Evolutionary conservation across 1,284 basidiomycete species (phyloP), one percentile per base, ranked within the genome.

Genomic region (Cystobasidium slooffiae): DNA sequence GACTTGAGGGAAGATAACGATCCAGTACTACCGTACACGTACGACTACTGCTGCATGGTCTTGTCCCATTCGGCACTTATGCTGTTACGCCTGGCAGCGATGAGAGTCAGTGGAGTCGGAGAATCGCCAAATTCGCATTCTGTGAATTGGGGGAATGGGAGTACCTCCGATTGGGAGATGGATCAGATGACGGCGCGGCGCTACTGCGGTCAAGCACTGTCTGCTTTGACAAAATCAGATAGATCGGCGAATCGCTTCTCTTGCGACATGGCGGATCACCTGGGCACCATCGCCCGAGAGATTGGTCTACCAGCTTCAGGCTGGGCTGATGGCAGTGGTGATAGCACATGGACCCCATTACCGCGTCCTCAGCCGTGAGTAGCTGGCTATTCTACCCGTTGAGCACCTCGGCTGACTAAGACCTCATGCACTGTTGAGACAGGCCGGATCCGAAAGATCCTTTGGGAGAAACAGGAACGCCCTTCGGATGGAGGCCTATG

Each of bases 121-220:
- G 59, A 61, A 44, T 61, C 59, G n/a, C 59, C 59, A 6, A 65
- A 51, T 22, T 51, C 46, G 10, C 44, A 65, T 49, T 14, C 63
- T 24, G 24, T 39, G 20, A 65, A 53, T 18, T 49, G 49, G 49
- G 44, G 44, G 16, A 24, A 10, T 14, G 43, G 39, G 20, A 39
- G 39, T 20, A 46, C 37, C 43, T 46, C 39, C 20, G 59, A 61
- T 20, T 61, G 59, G 59, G 59, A 61, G 41, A 65, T 65, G 63
- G 63, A 65, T 31, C 46, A 51, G 24, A 53, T 53, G 46, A 49
- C 46, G 3, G 63, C 63, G 16, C 22, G 63, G 18, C 10, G 63
- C 47, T 65, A 65, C 63, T 65, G 63, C 44, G 63, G 46, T 51
- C n/a, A 53, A n/a, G 63, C 63, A 12, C 22, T 65, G 18, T 51